Percentiles rank a stretch among this genome's conserved stretches.
Evolutionary conservation across 2,329 filamentous ascomycete genomes (phyloP).

Genomic region (Pseudogymnoascus sp.): DNA sequence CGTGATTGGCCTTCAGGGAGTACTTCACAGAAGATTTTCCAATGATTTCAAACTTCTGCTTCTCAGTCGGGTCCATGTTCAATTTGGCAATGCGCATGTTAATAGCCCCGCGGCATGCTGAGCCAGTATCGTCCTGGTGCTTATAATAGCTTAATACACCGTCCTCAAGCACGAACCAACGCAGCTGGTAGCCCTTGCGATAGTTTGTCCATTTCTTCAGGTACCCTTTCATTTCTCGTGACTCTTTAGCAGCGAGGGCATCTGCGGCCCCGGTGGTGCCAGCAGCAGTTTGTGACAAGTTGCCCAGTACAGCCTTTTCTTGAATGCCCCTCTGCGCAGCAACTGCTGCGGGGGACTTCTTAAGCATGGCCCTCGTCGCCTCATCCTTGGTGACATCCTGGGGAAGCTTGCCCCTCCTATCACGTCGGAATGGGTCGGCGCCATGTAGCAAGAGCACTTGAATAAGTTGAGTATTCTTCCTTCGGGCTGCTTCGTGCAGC

Average conservation of each 20-base stretch:
- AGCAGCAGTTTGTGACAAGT: conserved; percentile 47
- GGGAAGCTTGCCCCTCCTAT: conserved; percentile 89
- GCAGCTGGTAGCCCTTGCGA: conserved; percentile 87
- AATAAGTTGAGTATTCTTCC: conserved; percentile 78
- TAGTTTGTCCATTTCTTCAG: conserved; percentile 99
- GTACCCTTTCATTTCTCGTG: conserved; percentile 95
- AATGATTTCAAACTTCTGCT: conserved; percentile 94
- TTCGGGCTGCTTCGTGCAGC: conserved; percentile 85
- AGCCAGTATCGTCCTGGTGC: conserved; percentile 93
- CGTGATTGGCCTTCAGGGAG: conserved; percentile 93
- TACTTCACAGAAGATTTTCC: conserved; percentile 99
- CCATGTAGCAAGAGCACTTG: conserved; percentile 87
- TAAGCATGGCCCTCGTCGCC: conserved; percentile 75
- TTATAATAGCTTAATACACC: conserved; percentile 98
- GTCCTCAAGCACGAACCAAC: conserved; percentile 97
- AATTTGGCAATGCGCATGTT: conserved; percentile 96
- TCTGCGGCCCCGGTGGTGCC: conserved; percentile 48
- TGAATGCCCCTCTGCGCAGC: conserved; percentile 93
- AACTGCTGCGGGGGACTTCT: conserved; percentile 87
- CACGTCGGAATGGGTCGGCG: conserved; percentile 88
- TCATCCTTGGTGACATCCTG: conserved; percentile 97
- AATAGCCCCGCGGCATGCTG: conserved; percentile 92
- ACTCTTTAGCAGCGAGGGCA: conserved; percentile 69
- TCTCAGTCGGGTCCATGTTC: conserved; percentile 94
- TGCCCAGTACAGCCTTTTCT: conserved; percentile 90